Base-by-base conservation (phyloP, 2,329 filamentous ascomycete genomes). In the Diaporthe sp. region DNA sequence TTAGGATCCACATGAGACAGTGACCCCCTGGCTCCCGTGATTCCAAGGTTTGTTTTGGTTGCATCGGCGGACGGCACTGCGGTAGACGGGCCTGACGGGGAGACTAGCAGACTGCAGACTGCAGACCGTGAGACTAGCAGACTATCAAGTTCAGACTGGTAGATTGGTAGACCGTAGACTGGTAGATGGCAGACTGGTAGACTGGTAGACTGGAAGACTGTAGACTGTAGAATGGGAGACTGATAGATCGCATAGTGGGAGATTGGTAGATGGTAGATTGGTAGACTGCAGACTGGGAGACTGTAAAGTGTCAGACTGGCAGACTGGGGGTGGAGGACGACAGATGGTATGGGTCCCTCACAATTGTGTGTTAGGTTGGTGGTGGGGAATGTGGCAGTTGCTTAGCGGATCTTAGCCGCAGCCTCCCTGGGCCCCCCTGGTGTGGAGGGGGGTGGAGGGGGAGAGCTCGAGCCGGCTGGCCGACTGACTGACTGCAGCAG, bases 321-420 rank as follows among this genome's bases (percentile, higher is more conserved):
- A 25, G 12, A 40, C 38, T 40, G 38, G 38, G n/a, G 15, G 19
- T 22, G 38, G 28, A 17, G 33, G 30, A n/a, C 0, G 61, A 50
- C 40, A 50, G 28, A 66, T 52, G 30, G 30, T 19, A 66, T 52
- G 30, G 30, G 9, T 50, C 33, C 33, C 22, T n/a, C 28, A 17
- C 33, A 5, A 5, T 54, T 15, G 40, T n/a, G 61, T 30, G 45
- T 67, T 54, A 67, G 64, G 45, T 40, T 9, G 47, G 33, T 54
- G 47, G 64, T 68, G 64, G 64, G 45, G 64, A 68, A 54, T 68
- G 33, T 68, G 64, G 64, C 64, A 68, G 47, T 54, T 68, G 47
- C 64, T 68, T 68, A 68, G 64, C 61, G 61, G 22, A 52, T 67
- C 64, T 68, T 54, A 54, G 64, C 64, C 64, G 64, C 64, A 68